Base-by-base conservation (phyloP, 2,329 filamentous ascomycete species). In the Sclerotinia spermophila region DNA sequence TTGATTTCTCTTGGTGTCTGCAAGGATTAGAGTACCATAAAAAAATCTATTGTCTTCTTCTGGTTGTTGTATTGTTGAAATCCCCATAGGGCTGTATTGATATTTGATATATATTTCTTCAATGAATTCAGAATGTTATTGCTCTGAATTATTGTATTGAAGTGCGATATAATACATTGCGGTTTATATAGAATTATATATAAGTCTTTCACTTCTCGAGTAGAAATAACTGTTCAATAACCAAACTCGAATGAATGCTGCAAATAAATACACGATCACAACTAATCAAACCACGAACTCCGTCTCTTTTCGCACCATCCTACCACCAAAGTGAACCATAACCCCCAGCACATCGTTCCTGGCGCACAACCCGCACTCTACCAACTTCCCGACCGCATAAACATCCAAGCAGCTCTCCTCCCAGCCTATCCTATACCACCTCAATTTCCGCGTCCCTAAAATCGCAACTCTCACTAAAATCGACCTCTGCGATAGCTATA, bases 61-160 rank as follows among this genome's bases (percentile, higher is more conserved):
- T 3, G 0, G 0, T 35, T 62, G 48, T 35, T n/a, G 13, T n/a
- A 48, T 30, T 3, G 1, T 19, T 3, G 1, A 15, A 64, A 7
- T 11, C 3, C 21, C 3, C 11, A n/a, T 11, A n/a, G 1, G 8
- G 3, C 13, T 24, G 0, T 15, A 2, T 8, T 33, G 1, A 15
- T 21, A 13, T 1, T 8, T 1, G 2, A 1, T 15, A 24, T 5
- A 0, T 24, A 7, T 13, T 13, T 27, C 11, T 21, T 0, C 1
- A 51, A 21, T 3, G 21, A 1, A 27, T 21, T 27, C 2, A 5
- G 27, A 11, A 21, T 15, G 19, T 2, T 8, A 27, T 27, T 51
- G 33, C 13, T 6, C 7, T 1, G 21, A 13, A 13, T 0, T 19
- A 3, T n/a, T 7, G 15, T 8, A 38, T 40, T 15, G 56, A 4